Conservation (phyloP, 768 basidiomycete species). For the Termitomyces sp. region DNA sequence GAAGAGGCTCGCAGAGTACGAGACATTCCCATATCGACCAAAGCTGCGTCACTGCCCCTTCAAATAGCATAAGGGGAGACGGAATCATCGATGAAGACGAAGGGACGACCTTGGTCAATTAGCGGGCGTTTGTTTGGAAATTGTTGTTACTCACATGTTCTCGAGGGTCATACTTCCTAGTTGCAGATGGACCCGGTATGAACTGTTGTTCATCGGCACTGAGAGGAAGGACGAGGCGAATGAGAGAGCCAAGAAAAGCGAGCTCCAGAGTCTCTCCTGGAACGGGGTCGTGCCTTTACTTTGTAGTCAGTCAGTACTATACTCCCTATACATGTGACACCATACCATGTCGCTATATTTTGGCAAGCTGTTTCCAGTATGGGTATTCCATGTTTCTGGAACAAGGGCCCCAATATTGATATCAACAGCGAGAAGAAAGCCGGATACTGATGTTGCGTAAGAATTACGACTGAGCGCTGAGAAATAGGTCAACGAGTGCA, state of each 20-base stretch:
- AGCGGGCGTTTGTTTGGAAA: background rate
- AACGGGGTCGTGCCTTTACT: conserved; percentile 74
- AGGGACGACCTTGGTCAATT: conserved; percentile 54
- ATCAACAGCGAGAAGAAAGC: conserved; percentile 72
- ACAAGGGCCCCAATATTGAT: conserved; percentile 67
- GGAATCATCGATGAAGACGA: conserved; percentile 54
- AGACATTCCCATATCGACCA: conserved; percentile 95
- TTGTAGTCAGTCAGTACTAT: conserved; percentile 24
- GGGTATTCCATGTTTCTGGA: conserved; percentile 63
- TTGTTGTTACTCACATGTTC: conserved; percentile 38
- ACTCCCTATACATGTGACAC: conserved; percentile 7
- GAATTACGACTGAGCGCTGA: conserved; percentile 75
- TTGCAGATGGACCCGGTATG: conserved; percentile 43
- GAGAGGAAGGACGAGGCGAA: conserved; percentile 69
- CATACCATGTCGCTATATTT: conserved; percentile 80
- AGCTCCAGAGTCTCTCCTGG: conserved; percentile 68
- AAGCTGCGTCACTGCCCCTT: conserved; percentile 57
- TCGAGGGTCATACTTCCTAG: conserved; percentile 46
- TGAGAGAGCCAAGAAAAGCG: conserved; percentile 75
- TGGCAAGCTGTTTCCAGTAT: conserved; percentile 87
- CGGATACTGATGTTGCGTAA: conserved; percentile 77
- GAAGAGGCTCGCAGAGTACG: conserved; percentile 82
- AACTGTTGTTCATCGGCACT: conserved; percentile 70
- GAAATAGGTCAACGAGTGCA: conserved; percentile 1
- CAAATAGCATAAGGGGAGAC: conserved; percentile 55